These are phyloP conservation scores for Domatiomyces globalis DNA, from an alignment of 2,329 filamentous ascomycete genomes.

Conservation along the genomic window DNA sequence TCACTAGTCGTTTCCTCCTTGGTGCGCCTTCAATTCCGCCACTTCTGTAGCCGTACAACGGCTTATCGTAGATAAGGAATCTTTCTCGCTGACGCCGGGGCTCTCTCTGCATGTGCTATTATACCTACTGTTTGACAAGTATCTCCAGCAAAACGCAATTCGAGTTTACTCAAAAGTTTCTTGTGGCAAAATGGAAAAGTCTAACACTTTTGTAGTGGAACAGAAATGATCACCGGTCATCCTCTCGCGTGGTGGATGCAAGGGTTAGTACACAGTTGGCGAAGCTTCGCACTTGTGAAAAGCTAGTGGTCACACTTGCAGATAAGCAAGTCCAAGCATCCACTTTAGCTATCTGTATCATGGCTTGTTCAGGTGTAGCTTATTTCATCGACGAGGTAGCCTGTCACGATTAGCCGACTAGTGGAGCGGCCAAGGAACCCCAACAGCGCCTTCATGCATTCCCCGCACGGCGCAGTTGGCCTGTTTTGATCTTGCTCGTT, in stretches of 20 bases:
- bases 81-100: constrained; percentile 3
- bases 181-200: neutral
- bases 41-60: constrained; percentile 14
- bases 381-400: neutral
- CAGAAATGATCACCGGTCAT: neutral
- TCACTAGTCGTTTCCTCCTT: neutral
- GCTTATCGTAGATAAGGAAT: constrained; percentile 9
- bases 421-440: neutral
- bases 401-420: neutral
- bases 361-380: neutral
- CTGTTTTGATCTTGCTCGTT: too few relatives aligned
- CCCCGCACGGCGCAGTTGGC: too few relatives aligned
- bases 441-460: neutral
- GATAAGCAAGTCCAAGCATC: neutral
- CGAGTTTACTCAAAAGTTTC: neutral
- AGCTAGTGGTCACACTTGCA: neutral
- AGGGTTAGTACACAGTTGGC: neutral
- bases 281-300: too few relatives aligned
- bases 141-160: neutral
- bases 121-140: neutral
- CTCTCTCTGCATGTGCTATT: constrained; percentile 10
- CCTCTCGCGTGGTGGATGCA: neutral
- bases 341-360: neutral
- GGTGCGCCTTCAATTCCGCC: constrained; percentile 1
- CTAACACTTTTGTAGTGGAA: neutral